Conservation (phyloP, 768 basidiomycete genomes). For the Pisolithus microcarpus region DNA sequence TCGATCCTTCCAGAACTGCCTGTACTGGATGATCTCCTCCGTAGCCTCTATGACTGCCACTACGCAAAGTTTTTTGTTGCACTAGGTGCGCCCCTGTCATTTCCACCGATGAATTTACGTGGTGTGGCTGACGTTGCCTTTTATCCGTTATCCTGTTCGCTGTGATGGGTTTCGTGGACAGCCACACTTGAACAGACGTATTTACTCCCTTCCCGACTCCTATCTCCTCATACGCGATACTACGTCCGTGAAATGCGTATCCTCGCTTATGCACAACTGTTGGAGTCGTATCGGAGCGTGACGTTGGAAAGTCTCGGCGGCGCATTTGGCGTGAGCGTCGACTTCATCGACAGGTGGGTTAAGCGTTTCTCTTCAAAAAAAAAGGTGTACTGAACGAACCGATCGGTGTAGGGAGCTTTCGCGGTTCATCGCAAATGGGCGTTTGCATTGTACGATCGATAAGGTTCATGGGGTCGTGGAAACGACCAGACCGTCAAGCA, state of each 20-base stretch:
- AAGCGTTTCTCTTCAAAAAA: background rate
- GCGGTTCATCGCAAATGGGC: conserved; percentile 81
- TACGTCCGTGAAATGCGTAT: conserved; percentile 97
- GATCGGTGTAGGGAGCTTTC: conserved; percentile 64
- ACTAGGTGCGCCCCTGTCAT: conserved; percentile 47
- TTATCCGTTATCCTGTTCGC: background rate
- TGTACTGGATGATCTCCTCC: conserved; percentile 72
- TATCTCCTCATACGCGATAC: conserved; percentile 79
- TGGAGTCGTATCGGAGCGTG: conserved; percentile 87
- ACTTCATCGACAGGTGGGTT: conserved; percentile 80
- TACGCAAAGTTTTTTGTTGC: conserved; percentile 93
- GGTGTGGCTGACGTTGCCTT: too few relatives aligned
- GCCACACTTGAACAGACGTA: conserved; percentile 85
- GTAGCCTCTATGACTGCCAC: conserved; percentile 86
- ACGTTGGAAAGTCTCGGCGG: conserved; percentile 79
- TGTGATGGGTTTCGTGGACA: conserved; percentile 19
- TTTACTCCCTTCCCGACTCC: conserved; percentile 80
- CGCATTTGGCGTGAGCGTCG: conserved; percentile 85
- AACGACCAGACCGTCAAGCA: conserved; percentile 69
- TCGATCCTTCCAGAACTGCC: conserved; percentile 80
- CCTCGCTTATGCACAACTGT: conserved; percentile 81
- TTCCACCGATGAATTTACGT: too few relatives aligned
- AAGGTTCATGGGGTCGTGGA: conserved; percentile 92
- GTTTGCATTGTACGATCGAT: conserved; percentile 86
- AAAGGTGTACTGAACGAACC: too few relatives aligned